Percentiles rank a stretch among this genome's conserved stretches.
Evolutionary conservation across 805 yeast genomes (phyloP).

Genomic region (Saturnispora hagleri): DNA sequence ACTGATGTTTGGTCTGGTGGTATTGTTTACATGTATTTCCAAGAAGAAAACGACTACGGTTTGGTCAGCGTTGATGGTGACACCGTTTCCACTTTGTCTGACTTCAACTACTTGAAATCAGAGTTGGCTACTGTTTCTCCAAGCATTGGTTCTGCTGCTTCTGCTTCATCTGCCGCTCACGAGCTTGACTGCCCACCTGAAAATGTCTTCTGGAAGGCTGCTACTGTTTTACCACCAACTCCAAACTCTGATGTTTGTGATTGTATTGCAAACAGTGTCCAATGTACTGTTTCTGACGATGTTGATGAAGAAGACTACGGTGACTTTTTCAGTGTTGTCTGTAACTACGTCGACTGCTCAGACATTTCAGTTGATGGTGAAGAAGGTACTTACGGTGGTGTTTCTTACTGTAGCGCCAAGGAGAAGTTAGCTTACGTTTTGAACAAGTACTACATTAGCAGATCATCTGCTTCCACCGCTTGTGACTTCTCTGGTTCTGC

Average conservation of each 20-base stretch:
- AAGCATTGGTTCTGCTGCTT: slow-evolving; percentile 31
- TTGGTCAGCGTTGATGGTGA: slow-evolving; percentile 47
- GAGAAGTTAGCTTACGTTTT: slow-evolving; percentile 60
- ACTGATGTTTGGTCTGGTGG: slow-evolving; percentile 93
- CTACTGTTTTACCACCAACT: slow-evolving; percentile 65
- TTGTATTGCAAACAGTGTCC: slow-evolving; percentile 44
- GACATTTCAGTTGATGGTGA: slow-evolving; percentile 55
- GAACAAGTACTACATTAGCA: slow-evolving; percentile 50
- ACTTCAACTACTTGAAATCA: slow-evolving; percentile 47
- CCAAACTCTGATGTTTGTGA: slow-evolving; percentile 60
- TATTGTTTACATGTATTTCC: slow-evolving; percentile 83
- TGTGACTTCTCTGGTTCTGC: slow-evolving; percentile 73
- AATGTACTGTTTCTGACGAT: slow-evolving; percentile 49
- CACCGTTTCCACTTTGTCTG: slow-evolving; percentile 49
- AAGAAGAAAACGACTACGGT: slow-evolving; percentile 79
- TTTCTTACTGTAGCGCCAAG: slow-evolving; percentile 62
- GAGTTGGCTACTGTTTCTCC: slow-evolving; percentile 49
- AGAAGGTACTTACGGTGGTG: slow-evolving; percentile 62
- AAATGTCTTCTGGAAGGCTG: slow-evolving; percentile 55
- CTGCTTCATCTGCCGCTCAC: slow-evolving; percentile 30
- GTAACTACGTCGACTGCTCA: slow-evolving; percentile 50
- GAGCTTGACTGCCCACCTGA: slow-evolving; percentile 40
- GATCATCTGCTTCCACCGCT: slow-evolving; percentile 38
- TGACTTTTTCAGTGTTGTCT: slow-evolving; percentile 47
- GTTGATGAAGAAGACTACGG: slow-evolving; percentile 50